phyloP scores from a whole-genome alignment of 306 rosid genomes.

The Pterocarpus santalinus region DNA sequence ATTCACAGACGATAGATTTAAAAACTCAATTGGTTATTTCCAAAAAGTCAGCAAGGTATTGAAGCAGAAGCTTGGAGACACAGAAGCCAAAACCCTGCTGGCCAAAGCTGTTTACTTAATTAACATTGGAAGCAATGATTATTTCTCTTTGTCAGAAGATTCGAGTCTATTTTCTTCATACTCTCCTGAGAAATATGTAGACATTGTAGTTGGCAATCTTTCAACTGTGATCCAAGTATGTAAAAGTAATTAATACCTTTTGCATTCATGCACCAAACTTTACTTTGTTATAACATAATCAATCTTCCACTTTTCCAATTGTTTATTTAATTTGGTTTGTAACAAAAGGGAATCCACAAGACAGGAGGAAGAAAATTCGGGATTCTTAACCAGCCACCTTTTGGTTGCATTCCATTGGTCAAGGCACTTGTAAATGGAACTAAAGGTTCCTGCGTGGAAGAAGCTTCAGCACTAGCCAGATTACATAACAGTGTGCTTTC shows the following conservation, averaged over 20 bases:
- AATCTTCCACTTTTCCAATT: too few relatives aligned
- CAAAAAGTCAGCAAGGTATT: constrained; percentile 49
- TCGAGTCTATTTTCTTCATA: constrained; percentile 26
- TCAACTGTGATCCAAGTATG: constrained; percentile 66
- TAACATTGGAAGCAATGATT: too few relatives aligned
- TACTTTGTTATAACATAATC: too few relatives aligned
- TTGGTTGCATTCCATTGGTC: constrained; percentile 49
- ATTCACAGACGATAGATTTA: constrained; percentile 56
- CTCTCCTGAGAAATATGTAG: constrained; percentile 53
- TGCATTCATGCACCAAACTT: background rate
- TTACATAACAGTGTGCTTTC: constrained; percentile 54
- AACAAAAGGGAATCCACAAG: constrained; percentile 49
- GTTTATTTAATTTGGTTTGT: too few relatives aligned
- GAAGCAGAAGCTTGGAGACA: constrained; percentile 50
- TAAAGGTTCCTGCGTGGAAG: constrained; percentile 43
- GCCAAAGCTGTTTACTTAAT: constrained; percentile 52
- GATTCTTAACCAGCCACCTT: constrained; percentile 45
- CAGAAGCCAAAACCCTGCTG: constrained; percentile 43
- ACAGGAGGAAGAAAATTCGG: constrained; percentile 68
- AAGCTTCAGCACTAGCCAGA: constrained; percentile 32
- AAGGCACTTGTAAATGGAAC: constrained; percentile 40
- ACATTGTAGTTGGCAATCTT: constrained; percentile 73
- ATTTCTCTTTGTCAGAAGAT: constrained; percentile 40
- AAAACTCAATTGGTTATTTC: constrained; percentile 54
- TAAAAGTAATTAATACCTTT: background rate